A percentile compares a stretch with the other conserved stretches of the same genome.
phyloP scores from a whole-genome alignment of 208 protist genomes.

The Trichomonas tenax region DNA sequence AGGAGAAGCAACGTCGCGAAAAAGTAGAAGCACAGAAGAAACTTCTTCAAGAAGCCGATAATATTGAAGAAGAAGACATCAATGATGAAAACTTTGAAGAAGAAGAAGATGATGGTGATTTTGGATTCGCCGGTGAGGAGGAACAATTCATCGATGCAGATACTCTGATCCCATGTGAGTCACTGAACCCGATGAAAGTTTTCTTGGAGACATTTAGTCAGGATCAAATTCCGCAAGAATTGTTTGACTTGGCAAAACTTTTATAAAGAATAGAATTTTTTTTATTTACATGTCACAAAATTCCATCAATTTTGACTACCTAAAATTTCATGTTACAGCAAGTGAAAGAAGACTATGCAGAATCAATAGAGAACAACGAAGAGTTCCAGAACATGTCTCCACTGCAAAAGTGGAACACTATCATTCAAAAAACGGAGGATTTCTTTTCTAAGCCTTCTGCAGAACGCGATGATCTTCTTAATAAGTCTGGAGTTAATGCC shows the following conservation, averaged over 20 bases:
- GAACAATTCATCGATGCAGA: not conserved
- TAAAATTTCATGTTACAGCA: too few relatives aligned
- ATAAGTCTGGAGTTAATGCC: too few relatives aligned
- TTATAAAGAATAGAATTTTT: not conserved
- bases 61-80: not conserved
- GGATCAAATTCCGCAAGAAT: not conserved
- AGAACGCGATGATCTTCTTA: too few relatives aligned
- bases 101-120: not conserved
- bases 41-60: not conserved
- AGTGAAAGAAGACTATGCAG: too few relatives aligned
- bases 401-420: too few relatives aligned
- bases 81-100: not conserved
- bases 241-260: not conserved
- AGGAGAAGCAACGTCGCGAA: not conserved
- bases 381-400: too few relatives aligned
- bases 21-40: not conserved
- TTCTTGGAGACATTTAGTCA: not conserved
- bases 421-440: too few relatives aligned
- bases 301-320: too few relatives aligned
- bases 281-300: too few relatives aligned
- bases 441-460: too few relatives aligned
- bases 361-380: too few relatives aligned
- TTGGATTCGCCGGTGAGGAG: not conserved
- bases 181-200: not conserved
- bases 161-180: not conserved